Percentiles rank a stretch among this genome's conserved stretches.
phyloP scores from a whole-genome alignment of 495 filamentous ascomycete species.

The Neurospora sp. region DNA sequence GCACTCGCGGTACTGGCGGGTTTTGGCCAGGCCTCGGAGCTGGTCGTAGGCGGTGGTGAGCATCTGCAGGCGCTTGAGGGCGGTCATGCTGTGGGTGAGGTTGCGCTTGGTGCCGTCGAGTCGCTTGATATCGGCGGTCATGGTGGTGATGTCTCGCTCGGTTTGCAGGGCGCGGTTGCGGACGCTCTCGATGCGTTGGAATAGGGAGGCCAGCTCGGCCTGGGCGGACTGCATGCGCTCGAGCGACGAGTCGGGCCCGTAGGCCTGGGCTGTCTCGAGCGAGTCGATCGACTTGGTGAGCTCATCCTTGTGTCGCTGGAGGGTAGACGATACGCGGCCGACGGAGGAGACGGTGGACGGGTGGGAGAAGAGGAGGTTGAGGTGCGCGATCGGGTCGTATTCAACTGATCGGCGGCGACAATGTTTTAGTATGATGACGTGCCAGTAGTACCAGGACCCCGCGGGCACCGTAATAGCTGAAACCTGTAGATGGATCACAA shows the following conservation, averaged over 20 bases:
- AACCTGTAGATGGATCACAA: background rate
- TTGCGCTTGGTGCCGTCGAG: constrained; percentile 95
- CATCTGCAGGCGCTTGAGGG: constrained; percentile 95
- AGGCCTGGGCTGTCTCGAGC: constrained; percentile 72
- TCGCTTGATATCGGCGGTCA: constrained; percentile 99
- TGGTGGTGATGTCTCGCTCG: constrained; percentile 91
- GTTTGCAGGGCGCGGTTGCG: constrained; percentile 83
- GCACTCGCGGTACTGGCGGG: constrained; percentile 91
- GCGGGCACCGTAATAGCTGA: background rate
- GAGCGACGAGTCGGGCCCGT: constrained; percentile 77
- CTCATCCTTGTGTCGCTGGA: constrained; percentile 72
- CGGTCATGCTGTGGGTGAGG: constrained; percentile 95
- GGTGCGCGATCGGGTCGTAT: constrained; percentile 87
- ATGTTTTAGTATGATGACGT: constrained; percentile 6
- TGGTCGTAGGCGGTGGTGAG: constrained; percentile 97
- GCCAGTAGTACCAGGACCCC: background rate
- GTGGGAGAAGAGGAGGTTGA: constrained; percentile 90
- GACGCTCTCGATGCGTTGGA: constrained; percentile 92
- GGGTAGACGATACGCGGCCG: constrained; percentile 54
- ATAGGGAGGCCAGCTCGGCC: constrained; percentile 76
- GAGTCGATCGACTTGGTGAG: constrained; percentile 70
- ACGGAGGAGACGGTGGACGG: constrained; percentile 78
- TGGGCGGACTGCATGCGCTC: constrained; percentile 85
- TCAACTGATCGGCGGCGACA: constrained; percentile 48
- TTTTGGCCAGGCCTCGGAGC: constrained; percentile 70